These are phyloP conservation scores for Penicillium oxalicum DNA, from an alignment of 2,329 filamentous ascomycete species.

Conservation along the genomic window DNA sequence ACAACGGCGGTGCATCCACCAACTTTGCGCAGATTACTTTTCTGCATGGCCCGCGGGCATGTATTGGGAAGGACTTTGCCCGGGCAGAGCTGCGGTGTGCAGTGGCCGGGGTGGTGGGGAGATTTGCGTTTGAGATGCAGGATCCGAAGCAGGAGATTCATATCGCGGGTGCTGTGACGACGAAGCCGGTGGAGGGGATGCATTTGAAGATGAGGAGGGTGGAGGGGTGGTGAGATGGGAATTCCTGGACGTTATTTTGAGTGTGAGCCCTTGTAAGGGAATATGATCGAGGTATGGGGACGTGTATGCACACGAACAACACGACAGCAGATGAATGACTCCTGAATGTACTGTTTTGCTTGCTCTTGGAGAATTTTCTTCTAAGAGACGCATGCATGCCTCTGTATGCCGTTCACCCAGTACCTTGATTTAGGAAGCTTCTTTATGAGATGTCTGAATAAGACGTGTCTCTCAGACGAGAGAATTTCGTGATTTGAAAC, in stretches of 20 bases:
- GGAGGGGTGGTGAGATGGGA: conserved; percentile 23
- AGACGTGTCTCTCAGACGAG: too few species aligned
- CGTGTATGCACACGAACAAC: too few species aligned
- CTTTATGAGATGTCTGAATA: too few species aligned
- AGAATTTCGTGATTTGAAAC: too few species aligned
- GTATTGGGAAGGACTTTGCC: conserved; percentile 41
- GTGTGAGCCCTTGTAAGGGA: too few species aligned
- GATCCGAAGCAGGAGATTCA: conserved; percentile 32
- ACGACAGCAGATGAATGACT: too few species aligned
- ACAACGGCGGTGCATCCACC: conserved; percentile 42
- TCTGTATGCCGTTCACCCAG: too few species aligned
- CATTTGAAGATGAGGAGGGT: conserved; percentile 30
- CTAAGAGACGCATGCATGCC: too few species aligned
- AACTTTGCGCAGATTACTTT: conserved; percentile 39
- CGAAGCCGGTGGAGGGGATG: conserved; percentile 37
- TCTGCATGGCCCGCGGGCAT: conserved; percentile 34
- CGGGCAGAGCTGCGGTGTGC: conserved; percentile 37
- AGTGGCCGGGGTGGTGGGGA: conserved; percentile 34
- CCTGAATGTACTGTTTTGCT: too few species aligned
- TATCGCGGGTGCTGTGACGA: conserved; percentile 35
- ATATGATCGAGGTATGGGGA: too few species aligned
- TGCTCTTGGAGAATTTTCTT: too few species aligned
- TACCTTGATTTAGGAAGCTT: too few species aligned
- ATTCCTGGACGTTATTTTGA: background rate
- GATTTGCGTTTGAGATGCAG: conserved; percentile 33